Percentiles rank a stretch among this genome's conserved stretches.
Evolutionary conservation across 148 eudicot species (phyloP).

Genomic region (Vaccinium vitisidaea): DNA sequence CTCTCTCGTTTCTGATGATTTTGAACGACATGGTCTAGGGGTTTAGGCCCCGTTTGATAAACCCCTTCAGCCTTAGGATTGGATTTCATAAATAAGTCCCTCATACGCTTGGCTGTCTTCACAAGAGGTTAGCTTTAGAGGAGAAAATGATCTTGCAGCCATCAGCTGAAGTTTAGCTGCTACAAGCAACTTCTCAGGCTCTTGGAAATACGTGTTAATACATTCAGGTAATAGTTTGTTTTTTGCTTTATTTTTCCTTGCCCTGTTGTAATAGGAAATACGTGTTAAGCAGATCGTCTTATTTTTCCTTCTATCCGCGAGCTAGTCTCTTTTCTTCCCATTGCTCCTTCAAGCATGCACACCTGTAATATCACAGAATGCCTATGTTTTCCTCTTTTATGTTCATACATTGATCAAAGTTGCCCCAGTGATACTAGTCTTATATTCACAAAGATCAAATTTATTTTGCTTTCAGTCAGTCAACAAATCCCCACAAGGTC

Average conservation of each 20-base stretch:
- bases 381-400: conserved; percentile 3
- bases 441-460: neutral
- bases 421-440: no score
- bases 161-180: conserved; percentile 12
- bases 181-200: neutral
- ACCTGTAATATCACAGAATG: neutral
- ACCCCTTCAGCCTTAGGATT: no score
- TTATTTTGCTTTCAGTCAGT: neutral
- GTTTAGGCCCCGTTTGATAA: no score
- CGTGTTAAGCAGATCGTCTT: neutral
- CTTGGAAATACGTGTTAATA: neutral
- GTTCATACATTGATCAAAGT: no score
- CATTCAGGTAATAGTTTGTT: no score
- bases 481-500: neutral
- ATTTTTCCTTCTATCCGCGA: neutral
- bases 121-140: conserved; percentile 34
- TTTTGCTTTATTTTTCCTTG: neutral
- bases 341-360: neutral
- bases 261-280: no score
- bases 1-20: no score
- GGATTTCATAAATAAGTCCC: no score
- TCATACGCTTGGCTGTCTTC: neutral
- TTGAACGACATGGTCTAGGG: no score
- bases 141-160: conserved; percentile 33
- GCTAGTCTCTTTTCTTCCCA: neutral